A percentile compares a stretch with the other conserved stretches of the same genome.
phyloP scores from a whole-genome alignment of 1,139 yeast species.

The Geotrichum bryndzae region DNA sequence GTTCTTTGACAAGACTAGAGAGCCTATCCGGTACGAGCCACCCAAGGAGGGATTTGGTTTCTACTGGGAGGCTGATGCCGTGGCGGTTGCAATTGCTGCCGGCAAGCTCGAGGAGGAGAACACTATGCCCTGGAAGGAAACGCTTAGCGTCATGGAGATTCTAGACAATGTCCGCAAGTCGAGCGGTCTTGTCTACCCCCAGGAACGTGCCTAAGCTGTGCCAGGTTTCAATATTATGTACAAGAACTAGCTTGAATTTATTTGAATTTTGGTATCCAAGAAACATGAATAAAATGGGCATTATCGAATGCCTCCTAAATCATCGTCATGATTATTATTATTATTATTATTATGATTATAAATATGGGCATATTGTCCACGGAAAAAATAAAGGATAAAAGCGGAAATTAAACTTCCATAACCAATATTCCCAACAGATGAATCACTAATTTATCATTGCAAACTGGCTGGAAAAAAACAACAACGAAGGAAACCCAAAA shows the following conservation, averaged over 20 bases:
- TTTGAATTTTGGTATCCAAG: neutral
- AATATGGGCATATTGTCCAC: no score
- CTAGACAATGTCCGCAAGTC: constrained; percentile 44
- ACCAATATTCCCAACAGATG: no score
- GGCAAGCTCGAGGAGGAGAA: constrained; percentile 38
- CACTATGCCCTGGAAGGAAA: constrained; percentile 42
- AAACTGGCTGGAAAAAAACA: no score
- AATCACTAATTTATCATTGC: no score
- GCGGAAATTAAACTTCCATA: no score
- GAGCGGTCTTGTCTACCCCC: constrained; percentile 42
- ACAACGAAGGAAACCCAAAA: no score
- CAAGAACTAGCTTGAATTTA: no score
- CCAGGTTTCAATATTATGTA: constrained; percentile 18
- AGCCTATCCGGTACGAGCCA: constrained; percentile 22
- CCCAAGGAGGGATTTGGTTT: constrained; percentile 39
- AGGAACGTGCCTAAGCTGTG: constrained; percentile 25
- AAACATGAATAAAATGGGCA: no score
- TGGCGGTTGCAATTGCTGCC: constrained; percentile 30
- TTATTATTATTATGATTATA: no score
- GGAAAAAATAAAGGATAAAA: no score
- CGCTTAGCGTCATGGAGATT: constrained; percentile 41
- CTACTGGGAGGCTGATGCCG: constrained; percentile 50
- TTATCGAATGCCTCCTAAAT: no score
- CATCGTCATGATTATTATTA: no score
- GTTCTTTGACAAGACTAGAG: constrained; percentile 14